Conservation (phyloP, 192 early-diverging fungal genomes). For the Geranomyces michiganensis region DNA sequence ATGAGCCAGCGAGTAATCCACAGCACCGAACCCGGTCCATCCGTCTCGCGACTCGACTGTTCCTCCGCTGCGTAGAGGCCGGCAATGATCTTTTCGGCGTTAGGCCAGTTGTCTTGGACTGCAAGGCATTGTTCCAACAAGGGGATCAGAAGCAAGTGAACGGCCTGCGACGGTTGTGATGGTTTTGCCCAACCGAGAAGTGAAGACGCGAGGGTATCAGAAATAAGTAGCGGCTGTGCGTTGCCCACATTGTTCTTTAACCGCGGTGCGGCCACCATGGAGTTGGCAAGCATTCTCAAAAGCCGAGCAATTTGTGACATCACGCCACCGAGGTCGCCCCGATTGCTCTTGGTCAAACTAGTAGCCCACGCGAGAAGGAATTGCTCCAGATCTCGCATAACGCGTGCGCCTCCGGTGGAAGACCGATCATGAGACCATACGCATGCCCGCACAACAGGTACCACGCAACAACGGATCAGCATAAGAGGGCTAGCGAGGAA, state of each 20-base stretch:
- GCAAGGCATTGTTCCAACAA: slow-evolving; percentile 12
- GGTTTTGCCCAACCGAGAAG: neutral
- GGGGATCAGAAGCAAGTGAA: slow-evolving; percentile 15
- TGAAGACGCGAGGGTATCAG: slow-evolving; percentile 1
- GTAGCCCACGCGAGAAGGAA: neutral
- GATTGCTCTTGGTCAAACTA: neutral
- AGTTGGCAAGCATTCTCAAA: neutral
- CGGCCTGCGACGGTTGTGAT: neutral
- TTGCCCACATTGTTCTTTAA: neutral
- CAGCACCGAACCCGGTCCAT: neutral
- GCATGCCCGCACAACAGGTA: slow-evolving; percentile 8
- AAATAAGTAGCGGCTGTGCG: neutral
- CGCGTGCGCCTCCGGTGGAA: neutral
- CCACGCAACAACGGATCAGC: slow-evolving; percentile 1
- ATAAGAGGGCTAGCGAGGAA: slow-evolving; percentile 14
- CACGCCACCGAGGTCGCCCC: neutral
- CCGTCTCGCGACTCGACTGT: neutral
- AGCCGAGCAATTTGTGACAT: neutral
- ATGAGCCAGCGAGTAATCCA: slow-evolving; percentile 20
- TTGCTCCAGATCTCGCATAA: neutral
- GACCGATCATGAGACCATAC: slow-evolving; percentile 10
- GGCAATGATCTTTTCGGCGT: slow-evolving; percentile 2
- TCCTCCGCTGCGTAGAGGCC: slow-evolving; percentile 2
- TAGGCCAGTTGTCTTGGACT: slow-evolving; percentile 8
- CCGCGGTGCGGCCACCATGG: slow-evolving; percentile 1